Evolutionary conservation across 148 eudicot genomes (phyloP).

Genomic region (Rhododendron williamsianum): DNA sequence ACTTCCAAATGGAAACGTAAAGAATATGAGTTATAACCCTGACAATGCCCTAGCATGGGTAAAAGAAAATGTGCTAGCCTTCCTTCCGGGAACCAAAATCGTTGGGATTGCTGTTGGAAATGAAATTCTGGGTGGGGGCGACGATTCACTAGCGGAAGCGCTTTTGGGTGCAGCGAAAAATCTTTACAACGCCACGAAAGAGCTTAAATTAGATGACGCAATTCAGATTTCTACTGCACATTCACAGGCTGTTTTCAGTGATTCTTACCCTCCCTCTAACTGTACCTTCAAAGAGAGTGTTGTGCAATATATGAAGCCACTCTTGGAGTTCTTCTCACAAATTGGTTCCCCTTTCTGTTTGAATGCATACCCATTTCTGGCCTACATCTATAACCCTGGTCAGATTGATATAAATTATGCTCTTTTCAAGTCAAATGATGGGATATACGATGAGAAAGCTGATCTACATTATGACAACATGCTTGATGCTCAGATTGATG

Average conservation of each 20-base stretch:
- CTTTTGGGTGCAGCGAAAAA: constrained; percentile 64
- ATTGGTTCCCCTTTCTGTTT: constrained; percentile 71
- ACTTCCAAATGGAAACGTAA: constrained; percentile 57
- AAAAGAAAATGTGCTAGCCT: constrained; percentile 53
- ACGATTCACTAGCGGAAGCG: constrained; percentile 36
- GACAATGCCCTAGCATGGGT: constrained; percentile 74
- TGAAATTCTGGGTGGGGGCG: constrained; percentile 57
- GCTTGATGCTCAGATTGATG: constrained; percentile 84
- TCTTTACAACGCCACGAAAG: constrained; percentile 61
- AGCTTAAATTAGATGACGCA: constrained; percentile 36
- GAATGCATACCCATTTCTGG: constrained; percentile 78
- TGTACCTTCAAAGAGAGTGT: constrained; percentile 47
- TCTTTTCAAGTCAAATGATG: constrained; percentile 46
- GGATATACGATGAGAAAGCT: constrained; percentile 52
- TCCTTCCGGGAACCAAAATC: constrained; percentile 50
- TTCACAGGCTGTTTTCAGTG: constrained; percentile 52
- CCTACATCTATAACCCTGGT: constrained; percentile 56
- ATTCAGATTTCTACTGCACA: constrained; percentile 67
- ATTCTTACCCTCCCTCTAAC: constrained; percentile 76
- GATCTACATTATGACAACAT: constrained; percentile 75
- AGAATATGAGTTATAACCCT: constrained; percentile 53
- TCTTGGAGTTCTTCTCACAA: constrained; percentile 52
- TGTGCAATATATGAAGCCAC: constrained; percentile 55
- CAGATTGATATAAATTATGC: constrained; percentile 69
- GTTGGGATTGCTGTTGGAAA: constrained; percentile 82